Conservation (phyloP, 257 asterid genomes). For the Fraxinus excelsior region DNA sequence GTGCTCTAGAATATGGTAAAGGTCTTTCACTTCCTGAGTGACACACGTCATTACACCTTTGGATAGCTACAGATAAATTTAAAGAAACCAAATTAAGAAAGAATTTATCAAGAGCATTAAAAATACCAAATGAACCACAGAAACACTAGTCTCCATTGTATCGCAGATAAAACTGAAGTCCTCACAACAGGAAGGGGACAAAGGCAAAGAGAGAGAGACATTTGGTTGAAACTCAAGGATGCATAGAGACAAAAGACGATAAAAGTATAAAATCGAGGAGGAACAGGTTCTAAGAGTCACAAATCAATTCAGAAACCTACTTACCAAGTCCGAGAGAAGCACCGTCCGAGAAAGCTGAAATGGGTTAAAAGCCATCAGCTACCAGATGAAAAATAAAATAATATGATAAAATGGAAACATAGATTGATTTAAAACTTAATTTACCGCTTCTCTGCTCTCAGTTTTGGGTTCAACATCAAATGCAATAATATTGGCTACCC, state of each 20-base stretch:
- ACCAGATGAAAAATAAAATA: conserved; percentile 1
- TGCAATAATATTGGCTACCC: conserved; percentile 68
- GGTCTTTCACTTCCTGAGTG: conserved; percentile 85
- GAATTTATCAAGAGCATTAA: background rate
- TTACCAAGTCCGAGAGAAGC: conserved; percentile 78
- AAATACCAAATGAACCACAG: background rate
- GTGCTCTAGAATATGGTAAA: conserved; percentile 67
- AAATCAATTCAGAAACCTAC: conserved; percentile 21
- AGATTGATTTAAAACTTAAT: conserved; percentile 16
- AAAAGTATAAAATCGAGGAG: conserved; percentile 1
- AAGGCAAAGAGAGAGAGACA: background rate
- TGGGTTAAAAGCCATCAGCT: conserved; percentile 25
- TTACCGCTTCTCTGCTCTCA: conserved; percentile 69
- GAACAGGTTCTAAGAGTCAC: background rate
- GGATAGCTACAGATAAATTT: conserved; percentile 49
- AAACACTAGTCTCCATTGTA: background rate
- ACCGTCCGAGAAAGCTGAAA: conserved; percentile 87
- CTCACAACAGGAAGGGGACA: conserved; percentile 3
- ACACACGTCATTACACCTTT: conserved; percentile 94
- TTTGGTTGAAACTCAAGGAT: background rate
- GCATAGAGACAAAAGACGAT: background rate
- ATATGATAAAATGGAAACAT: conserved; percentile 11
- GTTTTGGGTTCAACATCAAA: conserved; percentile 74
- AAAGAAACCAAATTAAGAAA: conserved; percentile 9
- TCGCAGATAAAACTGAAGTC: background rate